Evolutionary conservation across 768 basidiomycete species (phyloP).

Genomic region (Suillus decipiens): DNA sequence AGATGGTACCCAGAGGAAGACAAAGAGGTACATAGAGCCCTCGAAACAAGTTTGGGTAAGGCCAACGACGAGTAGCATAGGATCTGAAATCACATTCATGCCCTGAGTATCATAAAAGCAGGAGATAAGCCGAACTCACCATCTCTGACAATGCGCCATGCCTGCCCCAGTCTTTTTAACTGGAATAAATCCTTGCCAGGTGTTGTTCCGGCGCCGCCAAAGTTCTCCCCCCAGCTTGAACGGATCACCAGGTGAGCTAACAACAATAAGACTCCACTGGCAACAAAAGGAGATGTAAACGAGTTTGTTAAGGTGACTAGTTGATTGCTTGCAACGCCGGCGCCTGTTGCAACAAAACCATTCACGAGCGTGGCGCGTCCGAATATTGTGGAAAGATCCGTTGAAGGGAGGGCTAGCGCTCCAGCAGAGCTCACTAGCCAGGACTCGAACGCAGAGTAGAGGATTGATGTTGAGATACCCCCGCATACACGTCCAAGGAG

Average conservation of each 20-base stretch:
- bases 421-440: constrained; percentile 72
- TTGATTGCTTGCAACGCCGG: constrained; percentile 68
- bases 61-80: constrained; percentile 62
- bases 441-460: constrained; percentile 76
- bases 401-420: constrained; percentile 48
- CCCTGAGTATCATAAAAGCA: constrained; percentile 1
- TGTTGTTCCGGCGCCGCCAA: constrained; percentile 46
- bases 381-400: constrained; percentile 67
- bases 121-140: constrained; percentile 35
- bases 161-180: constrained; percentile 51
- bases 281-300: constrained; percentile 66
- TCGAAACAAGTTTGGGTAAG: constrained; percentile 81
- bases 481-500: constrained; percentile 66
- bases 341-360: constrained; percentile 67
- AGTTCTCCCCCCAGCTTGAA: constrained; percentile 68
- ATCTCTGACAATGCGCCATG: constrained; percentile 55
- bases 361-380: constrained; percentile 75
- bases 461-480: constrained; percentile 73
- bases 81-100: constrained; percentile 42
- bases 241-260: constrained; percentile 59
- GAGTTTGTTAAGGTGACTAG: constrained; percentile 53
- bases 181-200: constrained; percentile 47
- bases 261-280: constrained; percentile 56
- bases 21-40: constrained; percentile 84
- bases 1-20: constrained; percentile 80